Evolutionary conservation across 495 filamentous ascomycete species (phyloP).

Genomic region (Thozetella sp.): DNA sequence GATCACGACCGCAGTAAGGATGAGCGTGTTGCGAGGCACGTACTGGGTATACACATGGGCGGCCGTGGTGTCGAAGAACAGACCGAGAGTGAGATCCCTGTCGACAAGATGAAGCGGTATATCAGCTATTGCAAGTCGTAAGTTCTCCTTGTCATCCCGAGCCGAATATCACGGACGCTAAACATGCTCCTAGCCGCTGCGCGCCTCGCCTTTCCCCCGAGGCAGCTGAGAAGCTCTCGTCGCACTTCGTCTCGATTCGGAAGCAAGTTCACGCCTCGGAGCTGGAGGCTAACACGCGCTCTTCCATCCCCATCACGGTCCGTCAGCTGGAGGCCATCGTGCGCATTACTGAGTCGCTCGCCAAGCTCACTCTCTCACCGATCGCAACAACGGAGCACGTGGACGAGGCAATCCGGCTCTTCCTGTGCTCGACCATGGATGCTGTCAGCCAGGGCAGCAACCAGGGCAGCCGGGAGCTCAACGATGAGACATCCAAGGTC

Average conservation of each 20-base stretch:
- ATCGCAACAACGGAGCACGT: constrained; percentile 90
- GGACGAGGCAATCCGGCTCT: constrained; percentile 96
- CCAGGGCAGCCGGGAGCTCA: constrained; percentile 81
- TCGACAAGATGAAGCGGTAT: constrained; percentile 98
- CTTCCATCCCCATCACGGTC: constrained; percentile 95
- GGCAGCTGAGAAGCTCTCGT: constrained; percentile 94
- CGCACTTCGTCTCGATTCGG: constrained; percentile 95
- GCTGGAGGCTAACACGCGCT: constrained; percentile 81
- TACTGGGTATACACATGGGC: constrained; percentile 98
- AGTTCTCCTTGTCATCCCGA: constrained; percentile 28
- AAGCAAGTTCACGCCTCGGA: constrained; percentile 93
- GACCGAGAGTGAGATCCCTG: constrained; percentile 80
- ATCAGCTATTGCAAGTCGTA: constrained; percentile 97
- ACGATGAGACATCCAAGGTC: constrained; percentile 84
- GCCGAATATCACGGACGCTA: constrained; percentile 17
- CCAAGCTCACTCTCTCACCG: constrained; percentile 84
- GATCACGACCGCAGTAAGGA: constrained; percentile 89
- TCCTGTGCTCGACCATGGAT: constrained; percentile 97
- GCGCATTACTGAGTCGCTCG: constrained; percentile 94
- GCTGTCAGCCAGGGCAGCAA: constrained; percentile 87
- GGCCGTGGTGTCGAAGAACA: constrained; percentile 82
- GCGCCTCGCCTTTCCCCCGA: constrained; percentile 90
- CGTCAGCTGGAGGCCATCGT: constrained; percentile 97
- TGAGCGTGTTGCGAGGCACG: constrained; percentile 92
- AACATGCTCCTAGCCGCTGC: constrained; percentile 65